A percentile compares a stretch with the other conserved stretches of the same genome.
phyloP scores from a whole-genome alignment of 345 rosid genomes.

The Barbarea vulgaris region DNA sequence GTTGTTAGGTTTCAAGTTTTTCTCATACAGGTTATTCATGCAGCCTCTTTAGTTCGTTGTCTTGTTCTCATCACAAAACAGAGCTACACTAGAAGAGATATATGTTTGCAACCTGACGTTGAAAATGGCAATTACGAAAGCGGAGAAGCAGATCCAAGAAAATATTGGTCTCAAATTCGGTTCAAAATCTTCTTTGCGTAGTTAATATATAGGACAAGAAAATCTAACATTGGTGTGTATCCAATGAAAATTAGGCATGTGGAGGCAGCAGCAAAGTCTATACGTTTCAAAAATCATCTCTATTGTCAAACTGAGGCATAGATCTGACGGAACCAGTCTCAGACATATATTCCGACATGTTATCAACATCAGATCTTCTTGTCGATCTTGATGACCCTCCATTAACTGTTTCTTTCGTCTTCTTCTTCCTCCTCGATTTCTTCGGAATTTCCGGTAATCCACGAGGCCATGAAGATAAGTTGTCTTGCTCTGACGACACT shows the following conservation, averaged over 20 bases:
- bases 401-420: slow-evolving; percentile 47
- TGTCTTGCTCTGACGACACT: slow-evolving; percentile 3
- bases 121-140: too few relatives aligned
- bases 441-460: slow-evolving; percentile 43
- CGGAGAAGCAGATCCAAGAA: too few relatives aligned
- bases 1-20: neutral
- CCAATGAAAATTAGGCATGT: slow-evolving; percentile 3
- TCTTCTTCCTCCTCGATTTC: slow-evolving; percentile 54
- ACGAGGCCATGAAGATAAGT: slow-evolving; percentile 28
- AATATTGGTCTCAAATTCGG: too few relatives aligned
- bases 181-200: neutral
- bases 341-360: slow-evolving; percentile 39
- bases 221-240: slow-evolving; percentile 14
- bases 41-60: too few relatives aligned
- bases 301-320: slow-evolving; percentile 27
- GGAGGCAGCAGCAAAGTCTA: neutral
- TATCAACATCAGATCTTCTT: slow-evolving; percentile 39
- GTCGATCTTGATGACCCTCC: slow-evolving; percentile 47
- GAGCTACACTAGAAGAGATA: too few relatives aligned
- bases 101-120: too few relatives aligned
- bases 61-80: too few relatives aligned
- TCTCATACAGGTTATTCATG: neutral
- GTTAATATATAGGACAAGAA: neutral
- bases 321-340: slow-evolving; percentile 47
- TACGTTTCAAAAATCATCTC: slow-evolving; percentile 34